Base-by-base conservation (phyloP, 345 rosid genomes). In the Eucalyptus cloeziana region DNA sequence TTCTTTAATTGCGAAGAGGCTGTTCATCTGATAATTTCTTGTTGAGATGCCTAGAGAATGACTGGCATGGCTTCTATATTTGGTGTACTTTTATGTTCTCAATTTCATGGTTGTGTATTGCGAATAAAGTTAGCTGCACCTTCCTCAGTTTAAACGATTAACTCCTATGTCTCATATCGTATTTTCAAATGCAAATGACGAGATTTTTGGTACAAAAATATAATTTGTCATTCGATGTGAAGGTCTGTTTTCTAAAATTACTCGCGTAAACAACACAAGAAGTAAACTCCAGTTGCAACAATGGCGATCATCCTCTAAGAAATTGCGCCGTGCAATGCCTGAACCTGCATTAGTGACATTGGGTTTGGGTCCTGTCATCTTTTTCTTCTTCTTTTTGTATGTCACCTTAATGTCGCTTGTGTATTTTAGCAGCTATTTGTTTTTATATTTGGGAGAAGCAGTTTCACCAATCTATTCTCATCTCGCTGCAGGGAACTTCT, bases 401-500 rank as follows among this genome's bases (percentile, higher is more conserved):
- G 12, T 67, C 40, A 31, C 64, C 64, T 58, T 58, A 58, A 58
- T 10, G 79, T 67, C 8, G 22, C 8, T 15, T 15, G 22, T 31
- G 33, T 31, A 67, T 86, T 31, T 44, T 19, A 31, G 62, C 88
- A 54, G 44, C 76, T 58, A 58, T 85, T 49, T 47, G 60, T 12
- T 4, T 9, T 14, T 81, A 85, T n/a, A 67, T 80, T 37, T 4
- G 27, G 50, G n/a, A 49, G 21, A 51, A 85, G 49, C 22, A 7
- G 37, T 88, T 27, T 86, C 81, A 86, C 25, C 31, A 37, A 49
- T 71, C 88, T 88, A 43, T 87, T 69, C 45, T 85, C 69, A 64
- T 52, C 80, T 85, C 49, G 88, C 86, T 91, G 90, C 96, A 97
- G 99, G 96, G 99, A 96, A 51, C 98, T 97, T 92, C 92, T 97